Evolutionary conservation across 169 alveolate species (phyloP).

Genomic region (Plasmodium knowlesi): DNA sequence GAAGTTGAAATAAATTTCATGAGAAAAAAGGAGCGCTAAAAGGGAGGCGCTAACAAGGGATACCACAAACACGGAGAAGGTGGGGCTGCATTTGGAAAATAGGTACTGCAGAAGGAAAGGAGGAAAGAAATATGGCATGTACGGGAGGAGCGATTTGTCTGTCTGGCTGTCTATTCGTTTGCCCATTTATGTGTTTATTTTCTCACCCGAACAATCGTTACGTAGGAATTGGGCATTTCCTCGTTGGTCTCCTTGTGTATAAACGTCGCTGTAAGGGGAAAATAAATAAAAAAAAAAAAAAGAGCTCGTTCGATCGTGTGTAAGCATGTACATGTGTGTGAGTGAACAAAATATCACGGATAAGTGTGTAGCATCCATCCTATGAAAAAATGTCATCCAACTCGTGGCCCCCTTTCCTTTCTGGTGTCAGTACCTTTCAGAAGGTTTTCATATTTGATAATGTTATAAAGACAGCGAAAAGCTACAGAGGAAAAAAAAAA

Average conservation of each 20-base stretch:
- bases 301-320: background rate
- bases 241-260: constrained; percentile 18
- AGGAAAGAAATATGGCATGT: background rate
- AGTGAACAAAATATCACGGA: background rate
- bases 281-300: background rate
- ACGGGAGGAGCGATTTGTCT: background rate
- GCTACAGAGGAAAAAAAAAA: constrained; percentile 14
- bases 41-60: constrained; percentile 4
- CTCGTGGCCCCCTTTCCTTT: background rate
- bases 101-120: constrained; percentile 35
- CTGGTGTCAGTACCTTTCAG: constrained; percentile 18
- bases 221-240: constrained; percentile 10
- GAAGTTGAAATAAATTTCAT: constrained; percentile 16
- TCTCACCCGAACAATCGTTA: constrained; percentile 30
- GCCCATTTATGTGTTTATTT: background rate
- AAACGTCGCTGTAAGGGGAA: constrained; percentile 30
- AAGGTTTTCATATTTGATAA: constrained; percentile 46
- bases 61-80: constrained; percentile 42
- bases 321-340: background rate
- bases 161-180: background rate
- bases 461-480: constrained; percentile 21
- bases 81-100: constrained; percentile 46
- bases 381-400: background rate
- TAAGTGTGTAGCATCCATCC: background rate
- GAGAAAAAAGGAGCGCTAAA: constrained; percentile 1